A percentile compares a stretch with the other conserved stretches of the same genome.
phyloP scores from a whole-genome alignment of 2,329 filamentous ascomycete genomes.

The Aphanocladium album region DNA sequence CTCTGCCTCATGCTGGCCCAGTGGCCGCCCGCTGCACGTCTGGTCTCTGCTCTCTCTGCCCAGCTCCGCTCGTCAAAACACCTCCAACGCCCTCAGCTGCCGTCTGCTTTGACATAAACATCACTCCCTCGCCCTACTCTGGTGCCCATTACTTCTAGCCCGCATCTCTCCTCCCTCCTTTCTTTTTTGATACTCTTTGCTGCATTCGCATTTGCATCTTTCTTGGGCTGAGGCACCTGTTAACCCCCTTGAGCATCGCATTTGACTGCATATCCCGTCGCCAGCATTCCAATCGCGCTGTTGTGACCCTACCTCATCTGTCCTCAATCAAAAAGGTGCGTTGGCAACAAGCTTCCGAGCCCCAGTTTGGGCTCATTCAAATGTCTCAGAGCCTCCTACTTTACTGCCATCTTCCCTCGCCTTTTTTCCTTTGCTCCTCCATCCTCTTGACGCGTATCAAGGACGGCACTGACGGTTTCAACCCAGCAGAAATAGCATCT shows the following conservation, averaged over 20 bases:
- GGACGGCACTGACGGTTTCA: background rate
- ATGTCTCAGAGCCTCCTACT: constrained; percentile 26
- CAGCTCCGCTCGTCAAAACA: constrained; percentile 18
- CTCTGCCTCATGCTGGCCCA: background rate
- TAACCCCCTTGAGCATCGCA: constrained; percentile 1
- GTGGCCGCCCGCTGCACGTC: constrained; percentile 4
- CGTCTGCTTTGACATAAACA: constrained; percentile 15
- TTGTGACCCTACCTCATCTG: constrained; percentile 28
- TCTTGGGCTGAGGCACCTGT: constrained; percentile 21
- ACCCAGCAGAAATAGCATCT: constrained; percentile 8
- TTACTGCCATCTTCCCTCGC: constrained; percentile 14
- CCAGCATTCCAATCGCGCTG: constrained; percentile 34
- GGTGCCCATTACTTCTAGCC: constrained; percentile 14
- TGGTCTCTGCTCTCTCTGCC: constrained; percentile 10
- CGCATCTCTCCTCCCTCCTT: constrained; percentile 20
- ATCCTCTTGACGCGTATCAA: constrained; percentile 7
- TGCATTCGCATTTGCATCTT: constrained; percentile 16
- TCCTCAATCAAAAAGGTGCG: constrained; percentile 31
- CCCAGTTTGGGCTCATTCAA: constrained; percentile 15
- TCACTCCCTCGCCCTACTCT: constrained; percentile 14
- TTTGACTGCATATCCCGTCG: constrained; percentile 19
- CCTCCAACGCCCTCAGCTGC: constrained; percentile 15
- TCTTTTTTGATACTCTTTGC: constrained; percentile 12
- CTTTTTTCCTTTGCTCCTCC: background rate
- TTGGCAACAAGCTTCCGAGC: constrained; percentile 21